Percentiles rank a stretch among this genome's conserved stretches.
Conservation (phyloP, 2,329 filamentous ascomycete genomes). For the Colletotrichum liriopes region DNA sequence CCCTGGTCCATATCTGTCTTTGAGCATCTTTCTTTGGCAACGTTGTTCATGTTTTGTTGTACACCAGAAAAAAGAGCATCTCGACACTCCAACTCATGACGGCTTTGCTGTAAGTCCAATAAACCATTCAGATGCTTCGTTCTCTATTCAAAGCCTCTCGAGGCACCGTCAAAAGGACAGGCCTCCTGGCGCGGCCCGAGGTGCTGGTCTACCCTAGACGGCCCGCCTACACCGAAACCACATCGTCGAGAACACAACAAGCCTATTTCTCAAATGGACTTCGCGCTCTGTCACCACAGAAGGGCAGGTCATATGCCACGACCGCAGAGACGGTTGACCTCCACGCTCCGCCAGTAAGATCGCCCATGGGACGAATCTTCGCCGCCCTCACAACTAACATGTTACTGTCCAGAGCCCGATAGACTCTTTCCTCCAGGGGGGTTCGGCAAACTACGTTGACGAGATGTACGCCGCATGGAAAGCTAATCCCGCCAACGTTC, state of each 20-base stretch:
- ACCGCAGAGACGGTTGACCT: neutral
- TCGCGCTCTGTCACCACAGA: neutral
- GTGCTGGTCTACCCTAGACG: no score
- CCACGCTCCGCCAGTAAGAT: neutral
- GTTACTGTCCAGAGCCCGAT: neutral
- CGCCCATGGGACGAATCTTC: fast-evolving
- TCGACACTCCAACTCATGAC: no score
- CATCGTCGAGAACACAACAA: neutral
- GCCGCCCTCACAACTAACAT: fast-evolving
- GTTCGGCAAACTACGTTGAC: slow-evolving; percentile 98
- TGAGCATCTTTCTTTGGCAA: neutral
- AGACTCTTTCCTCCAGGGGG: slow-evolving; percentile 97
- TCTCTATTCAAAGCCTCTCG: neutral
- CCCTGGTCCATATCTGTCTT: neutral
- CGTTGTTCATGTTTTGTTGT: neutral
- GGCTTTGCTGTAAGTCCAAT: neutral
- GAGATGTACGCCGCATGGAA: slow-evolving; percentile 99
- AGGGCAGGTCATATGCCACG: slow-evolving; percentile 6
- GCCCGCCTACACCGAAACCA: neutral
- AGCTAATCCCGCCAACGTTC: slow-evolving; percentile 90
- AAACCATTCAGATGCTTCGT: neutral
- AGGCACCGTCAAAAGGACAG: neutral
- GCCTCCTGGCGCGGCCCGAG: neutral
- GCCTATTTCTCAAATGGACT: neutral
- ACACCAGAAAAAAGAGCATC: neutral